Evolutionary conservation across 768 basidiomycete genomes (phyloP).

Genomic region (Podaxis sp.): DNA sequence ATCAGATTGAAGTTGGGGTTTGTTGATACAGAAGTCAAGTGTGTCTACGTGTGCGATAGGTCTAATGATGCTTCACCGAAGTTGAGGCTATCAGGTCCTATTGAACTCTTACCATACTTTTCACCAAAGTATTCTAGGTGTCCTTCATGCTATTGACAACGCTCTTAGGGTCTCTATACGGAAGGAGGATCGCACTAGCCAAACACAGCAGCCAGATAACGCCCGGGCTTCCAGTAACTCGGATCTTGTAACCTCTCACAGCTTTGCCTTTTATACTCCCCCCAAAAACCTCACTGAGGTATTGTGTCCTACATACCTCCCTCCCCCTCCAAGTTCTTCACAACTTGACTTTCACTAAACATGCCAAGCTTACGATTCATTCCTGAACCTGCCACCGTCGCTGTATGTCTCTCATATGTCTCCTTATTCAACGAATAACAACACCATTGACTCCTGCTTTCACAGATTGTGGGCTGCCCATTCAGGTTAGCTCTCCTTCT

Average conservation of each 20-base stretch:
- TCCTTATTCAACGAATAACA: background rate
- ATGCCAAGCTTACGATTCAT: conserved; percentile 43
- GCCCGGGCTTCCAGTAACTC: background rate
- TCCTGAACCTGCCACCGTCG: conserved; percentile 68
- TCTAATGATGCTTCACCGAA: background rate
- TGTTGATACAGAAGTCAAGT: background rate
- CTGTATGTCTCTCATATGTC: conserved; percentile 51
- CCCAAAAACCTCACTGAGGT: background rate
- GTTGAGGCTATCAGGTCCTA: background rate
- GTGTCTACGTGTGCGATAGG: background rate
- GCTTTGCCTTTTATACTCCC: background rate
- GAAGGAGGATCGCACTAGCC: background rate
- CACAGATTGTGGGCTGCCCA: conserved; percentile 89
- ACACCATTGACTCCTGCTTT: conserved; percentile 15
- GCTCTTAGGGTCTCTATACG: background rate
- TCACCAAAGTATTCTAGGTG: background rate
- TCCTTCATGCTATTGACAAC: background rate
- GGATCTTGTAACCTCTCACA: conserved; percentile 5
- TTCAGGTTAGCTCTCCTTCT: conserved; percentile 68
- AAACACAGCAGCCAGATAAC: background rate
- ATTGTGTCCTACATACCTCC: conserved; percentile 3
- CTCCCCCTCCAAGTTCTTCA: conserved; percentile 15
- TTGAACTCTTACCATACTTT: background rate
- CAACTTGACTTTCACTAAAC: conserved; percentile 19
- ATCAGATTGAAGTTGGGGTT: background rate